Evolutionary conservation across 352 stramenopile species (phyloP).

Genomic region (Saprolegnia diclina): DNA sequence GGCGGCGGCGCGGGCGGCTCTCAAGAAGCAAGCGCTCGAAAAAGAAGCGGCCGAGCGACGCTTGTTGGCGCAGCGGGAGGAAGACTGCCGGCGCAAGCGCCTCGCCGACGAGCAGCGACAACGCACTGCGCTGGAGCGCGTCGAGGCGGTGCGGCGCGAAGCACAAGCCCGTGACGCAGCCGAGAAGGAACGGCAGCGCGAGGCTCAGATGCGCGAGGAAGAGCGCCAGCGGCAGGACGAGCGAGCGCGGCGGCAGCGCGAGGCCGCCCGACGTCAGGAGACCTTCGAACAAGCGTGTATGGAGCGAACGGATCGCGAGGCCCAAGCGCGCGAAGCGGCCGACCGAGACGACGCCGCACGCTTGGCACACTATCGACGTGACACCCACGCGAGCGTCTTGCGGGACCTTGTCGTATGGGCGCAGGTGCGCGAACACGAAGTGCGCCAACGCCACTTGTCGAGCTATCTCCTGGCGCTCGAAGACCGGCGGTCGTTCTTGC

Average conservation of each 20-base stretch:
- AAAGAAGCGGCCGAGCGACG: background rate
- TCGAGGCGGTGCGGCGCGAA: background rate
- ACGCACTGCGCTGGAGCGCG: background rate
- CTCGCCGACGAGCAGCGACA: background rate
- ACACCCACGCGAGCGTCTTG: background rate
- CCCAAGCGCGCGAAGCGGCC: background rate
- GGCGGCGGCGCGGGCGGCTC: background rate
- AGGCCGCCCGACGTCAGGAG: background rate
- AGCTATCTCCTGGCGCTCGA: background rate
- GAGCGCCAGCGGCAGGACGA: background rate
- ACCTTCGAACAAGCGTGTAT: background rate
- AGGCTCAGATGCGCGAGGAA: background rate
- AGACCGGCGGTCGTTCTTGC: background rate
- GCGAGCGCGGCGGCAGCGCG: background rate
- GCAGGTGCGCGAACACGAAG: background rate
- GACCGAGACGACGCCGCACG: background rate
- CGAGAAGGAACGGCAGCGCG: background rate
- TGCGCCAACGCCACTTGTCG: background rate
- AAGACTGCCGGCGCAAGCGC: too few relatives aligned
- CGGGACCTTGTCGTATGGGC: background rate
- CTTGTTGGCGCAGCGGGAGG: too few relatives aligned
- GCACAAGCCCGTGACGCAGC: too few relatives aligned
- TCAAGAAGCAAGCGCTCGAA: constrained; percentile 12
- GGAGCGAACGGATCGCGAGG: background rate
- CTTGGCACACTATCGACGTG: too few relatives aligned